Conservation (phyloP, 352 stramenopile species). For the Phytophthora multivora region DNA sequence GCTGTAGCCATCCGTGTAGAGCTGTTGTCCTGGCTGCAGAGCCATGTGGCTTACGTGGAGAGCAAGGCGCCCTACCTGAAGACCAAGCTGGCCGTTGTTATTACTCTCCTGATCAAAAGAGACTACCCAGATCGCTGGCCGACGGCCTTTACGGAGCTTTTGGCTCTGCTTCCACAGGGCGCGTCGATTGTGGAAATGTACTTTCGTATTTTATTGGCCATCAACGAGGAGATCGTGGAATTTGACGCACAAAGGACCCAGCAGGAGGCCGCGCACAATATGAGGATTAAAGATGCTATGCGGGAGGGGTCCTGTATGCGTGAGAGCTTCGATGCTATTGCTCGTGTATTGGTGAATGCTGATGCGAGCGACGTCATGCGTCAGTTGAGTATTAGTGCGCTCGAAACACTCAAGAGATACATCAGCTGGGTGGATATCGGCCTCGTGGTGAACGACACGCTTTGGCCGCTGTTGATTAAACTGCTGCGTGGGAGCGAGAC, state of each 20-base stretch:
- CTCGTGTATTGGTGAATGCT: slow-evolving; percentile 80
- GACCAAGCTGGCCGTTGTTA: slow-evolving; percentile 83
- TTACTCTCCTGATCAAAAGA: slow-evolving; percentile 85
- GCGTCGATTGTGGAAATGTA: slow-evolving; percentile 91
- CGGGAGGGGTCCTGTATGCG: slow-evolving; percentile 74
- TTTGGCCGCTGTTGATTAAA: slow-evolving; percentile 78
- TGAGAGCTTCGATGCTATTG: slow-evolving; percentile 83
- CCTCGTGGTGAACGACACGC: slow-evolving; percentile 83
- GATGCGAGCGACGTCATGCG: slow-evolving; percentile 73
- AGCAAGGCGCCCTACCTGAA: slow-evolving; percentile 77
- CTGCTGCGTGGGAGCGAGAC: slow-evolving; percentile 60
- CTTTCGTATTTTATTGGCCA: slow-evolving; percentile 88
- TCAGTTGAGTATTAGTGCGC: slow-evolving; percentile 63
- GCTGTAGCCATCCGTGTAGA: slow-evolving; percentile 54
- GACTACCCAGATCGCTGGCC: slow-evolving; percentile 91
- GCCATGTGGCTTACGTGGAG: slow-evolving; percentile 65
- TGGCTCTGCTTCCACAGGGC: slow-evolving; percentile 68
- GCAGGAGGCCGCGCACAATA: slow-evolving; percentile 70
- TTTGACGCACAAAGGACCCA: slow-evolving; percentile 75
- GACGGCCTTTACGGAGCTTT: slow-evolving; percentile 84
- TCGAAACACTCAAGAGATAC: slow-evolving; percentile 86
- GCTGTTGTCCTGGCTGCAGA: slow-evolving; percentile 69
- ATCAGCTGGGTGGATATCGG: slow-evolving; percentile 88
- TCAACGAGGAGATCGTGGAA: slow-evolving; percentile 92
- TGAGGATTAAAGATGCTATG: slow-evolving; percentile 90